Evolutionary conservation across 208 protist genomes (phyloP).

Genomic region (Crithidia expoeki): DNA sequence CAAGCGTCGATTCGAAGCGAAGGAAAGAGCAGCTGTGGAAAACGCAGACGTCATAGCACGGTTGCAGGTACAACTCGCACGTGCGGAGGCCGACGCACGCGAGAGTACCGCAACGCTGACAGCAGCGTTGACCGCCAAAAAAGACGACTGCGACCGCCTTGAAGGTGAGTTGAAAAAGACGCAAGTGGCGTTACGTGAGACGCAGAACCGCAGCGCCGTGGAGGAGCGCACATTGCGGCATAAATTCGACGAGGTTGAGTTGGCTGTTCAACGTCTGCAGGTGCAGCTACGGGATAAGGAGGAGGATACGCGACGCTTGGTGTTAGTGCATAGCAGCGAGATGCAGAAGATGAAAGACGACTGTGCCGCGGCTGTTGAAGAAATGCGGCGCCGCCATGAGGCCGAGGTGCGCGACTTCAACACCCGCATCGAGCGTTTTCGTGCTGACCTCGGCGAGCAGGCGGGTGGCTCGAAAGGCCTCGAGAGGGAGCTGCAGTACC

Average conservation of each 20-base stretch:
- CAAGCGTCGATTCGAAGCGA: conserved; percentile 28
- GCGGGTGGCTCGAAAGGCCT: conserved; percentile 52
- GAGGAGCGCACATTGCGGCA: conserved; percentile 38
- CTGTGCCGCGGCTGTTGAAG: conserved; percentile 34
- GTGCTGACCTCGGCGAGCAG: conserved; percentile 49
- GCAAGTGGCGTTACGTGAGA: conserved; percentile 43
- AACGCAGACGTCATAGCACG: conserved; percentile 14
- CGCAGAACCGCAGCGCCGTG: conserved; percentile 34
- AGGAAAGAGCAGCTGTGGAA: conserved; percentile 36
- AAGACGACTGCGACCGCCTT: conserved; percentile 51
- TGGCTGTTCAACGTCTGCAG: conserved; percentile 36
- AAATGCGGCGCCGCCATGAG: conserved; percentile 39
- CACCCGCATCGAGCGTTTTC: conserved; percentile 49
- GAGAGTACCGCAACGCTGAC: conserved; percentile 47
- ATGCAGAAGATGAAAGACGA: conserved; percentile 49
- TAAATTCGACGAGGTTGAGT: conserved; percentile 44
- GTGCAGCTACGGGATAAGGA: conserved; percentile 60
- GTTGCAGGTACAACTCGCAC: conserved; percentile 29
- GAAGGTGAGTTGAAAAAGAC: conserved; percentile 44
- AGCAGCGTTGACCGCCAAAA: conserved; percentile 22
- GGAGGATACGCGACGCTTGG: conserved; percentile 41
- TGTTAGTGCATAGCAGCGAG: conserved; percentile 47
- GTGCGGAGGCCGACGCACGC: conserved; percentile 32
- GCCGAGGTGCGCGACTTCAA: conserved; percentile 54
- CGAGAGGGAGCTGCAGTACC: conserved; percentile 41